These are phyloP conservation scores for Stentor roeselii DNA, from an alignment of 73 alveolate genomes.

Conservation along the genomic window DNA sequence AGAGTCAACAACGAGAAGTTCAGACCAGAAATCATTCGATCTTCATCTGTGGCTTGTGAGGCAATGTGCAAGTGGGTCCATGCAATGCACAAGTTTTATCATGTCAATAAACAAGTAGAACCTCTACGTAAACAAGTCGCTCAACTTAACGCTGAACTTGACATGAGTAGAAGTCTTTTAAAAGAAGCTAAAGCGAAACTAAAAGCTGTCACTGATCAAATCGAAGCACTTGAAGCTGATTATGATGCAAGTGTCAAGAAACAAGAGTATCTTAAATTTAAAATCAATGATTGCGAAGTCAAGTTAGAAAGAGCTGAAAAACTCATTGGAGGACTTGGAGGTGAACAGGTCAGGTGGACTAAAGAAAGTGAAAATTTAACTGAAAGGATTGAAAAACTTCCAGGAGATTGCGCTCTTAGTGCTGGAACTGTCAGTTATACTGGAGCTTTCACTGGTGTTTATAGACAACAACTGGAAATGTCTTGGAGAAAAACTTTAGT, in stretches of 20 bases:
- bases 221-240: constrained; percentile 74
- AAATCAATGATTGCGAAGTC: constrained; percentile 62
- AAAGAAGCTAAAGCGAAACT: constrained; percentile 58
- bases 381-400: constrained; percentile 73
- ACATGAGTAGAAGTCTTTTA: constrained; percentile 38
- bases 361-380: constrained; percentile 78
- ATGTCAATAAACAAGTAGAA: constrained; percentile 30
- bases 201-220: constrained; percentile 75
- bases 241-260: constrained; percentile 50
- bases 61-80: constrained; percentile 77
- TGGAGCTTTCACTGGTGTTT: constrained; percentile 95
- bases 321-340: constrained; percentile 93
- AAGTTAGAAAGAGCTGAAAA: constrained; percentile 97
- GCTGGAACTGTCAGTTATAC: constrained; percentile 97
- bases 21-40: constrained; percentile 60
- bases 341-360: constrained; percentile 98
- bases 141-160: constrained; percentile 28
- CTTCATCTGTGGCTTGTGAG: constrained; percentile 74
- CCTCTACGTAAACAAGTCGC: constrained; percentile 25
- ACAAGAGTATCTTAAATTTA: constrained; percentile 43
- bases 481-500: constrained; percentile 80
- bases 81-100: constrained; percentile 74
- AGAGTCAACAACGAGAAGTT: constrained; percentile 63
- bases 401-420: constrained; percentile 93
- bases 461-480: constrained; percentile 81